A percentile compares a stretch with the other conserved stretches of the same genome.
These are phyloP conservation scores for Lyophyllum atratum DNA, from an alignment of 768 basidiomycete genomes.

Conservation along the genomic window DNA sequence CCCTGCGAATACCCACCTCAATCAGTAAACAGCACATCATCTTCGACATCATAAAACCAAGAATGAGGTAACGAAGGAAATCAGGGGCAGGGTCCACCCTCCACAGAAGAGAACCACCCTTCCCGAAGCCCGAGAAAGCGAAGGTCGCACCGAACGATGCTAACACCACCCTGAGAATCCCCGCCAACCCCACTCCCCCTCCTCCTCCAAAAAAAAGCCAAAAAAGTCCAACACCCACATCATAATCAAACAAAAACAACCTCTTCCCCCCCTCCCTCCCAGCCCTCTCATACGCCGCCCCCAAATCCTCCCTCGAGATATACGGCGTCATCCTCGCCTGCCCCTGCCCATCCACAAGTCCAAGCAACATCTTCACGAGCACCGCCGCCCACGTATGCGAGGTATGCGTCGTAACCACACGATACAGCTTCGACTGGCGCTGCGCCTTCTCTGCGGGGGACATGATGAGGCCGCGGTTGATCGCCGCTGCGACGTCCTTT, in stretches of 20 bases:
- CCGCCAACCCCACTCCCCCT: too few species aligned
- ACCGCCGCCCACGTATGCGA: conserved; percentile 94
- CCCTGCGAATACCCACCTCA: conserved; percentile 67
- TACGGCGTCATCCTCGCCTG: conserved; percentile 85
- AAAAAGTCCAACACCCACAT: conserved; percentile 52
- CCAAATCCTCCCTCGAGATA: conserved; percentile 64
- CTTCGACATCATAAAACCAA: not conserved
- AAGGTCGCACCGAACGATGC: not conserved
- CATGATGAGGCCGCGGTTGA: conserved; percentile 89
- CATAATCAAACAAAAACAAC: conserved; percentile 94
- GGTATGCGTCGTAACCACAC: conserved; percentile 89
- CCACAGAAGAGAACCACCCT: not conserved
- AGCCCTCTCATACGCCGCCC: conserved; percentile 63
- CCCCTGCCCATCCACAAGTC: conserved; percentile 76
- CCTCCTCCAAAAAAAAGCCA: not conserved
- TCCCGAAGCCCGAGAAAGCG: not conserved
- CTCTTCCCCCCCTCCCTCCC: conserved; percentile 83
- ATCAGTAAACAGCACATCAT: too few species aligned
- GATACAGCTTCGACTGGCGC: conserved; percentile 77
- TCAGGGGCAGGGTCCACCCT: not conserved
- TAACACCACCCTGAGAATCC: not conserved
- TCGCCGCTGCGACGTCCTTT: conserved; percentile 86
- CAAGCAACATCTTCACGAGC: conserved; percentile 84
- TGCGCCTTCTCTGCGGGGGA: conserved; percentile 67
- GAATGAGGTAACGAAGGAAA: not conserved